Evolutionary conservation across 371 early-diverging fungal species (phyloP).

Genomic region (Actinomortierella ambigua): DNA sequence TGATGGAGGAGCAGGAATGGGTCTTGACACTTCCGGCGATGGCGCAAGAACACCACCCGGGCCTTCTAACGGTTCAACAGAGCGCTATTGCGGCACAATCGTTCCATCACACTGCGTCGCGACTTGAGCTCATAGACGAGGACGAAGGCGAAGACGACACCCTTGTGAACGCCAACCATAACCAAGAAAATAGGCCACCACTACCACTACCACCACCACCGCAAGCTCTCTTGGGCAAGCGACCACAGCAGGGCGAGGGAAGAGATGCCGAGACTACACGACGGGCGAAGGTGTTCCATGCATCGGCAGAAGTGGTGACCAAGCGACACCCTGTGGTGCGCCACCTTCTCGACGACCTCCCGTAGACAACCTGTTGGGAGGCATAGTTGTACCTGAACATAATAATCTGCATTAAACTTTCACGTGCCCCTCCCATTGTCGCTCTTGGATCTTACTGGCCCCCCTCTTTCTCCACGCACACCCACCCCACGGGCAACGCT

Average conservation of each 20-base stretch:
- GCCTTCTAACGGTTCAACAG: not conserved
- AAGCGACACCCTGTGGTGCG: slow-evolving; percentile 17
- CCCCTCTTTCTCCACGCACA: too few species aligned
- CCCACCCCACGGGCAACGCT: too few species aligned
- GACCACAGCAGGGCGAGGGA: too few species aligned
- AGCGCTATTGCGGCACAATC: not conserved
- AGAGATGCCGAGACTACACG: not conserved
- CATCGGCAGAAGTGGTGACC: slow-evolving; percentile 13
- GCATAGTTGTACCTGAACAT: too few species aligned
- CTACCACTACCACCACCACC: too few species aligned
- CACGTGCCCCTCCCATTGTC: too few species aligned
- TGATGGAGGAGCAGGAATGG: slow-evolving; percentile 58
- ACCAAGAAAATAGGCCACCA: slow-evolving; percentile 7
- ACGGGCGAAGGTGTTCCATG: slow-evolving; percentile 10
- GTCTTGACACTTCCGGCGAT: slow-evolving; percentile 33
- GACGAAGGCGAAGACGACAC: slow-evolving; percentile 11
- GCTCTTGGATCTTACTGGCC: too few species aligned
- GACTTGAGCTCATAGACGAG: not conserved
- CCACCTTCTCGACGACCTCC: slow-evolving; percentile 28
- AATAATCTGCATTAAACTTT: too few species aligned
- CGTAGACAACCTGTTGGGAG: too few species aligned
- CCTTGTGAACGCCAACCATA: not conserved
- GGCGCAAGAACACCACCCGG: slow-evolving; percentile 25
- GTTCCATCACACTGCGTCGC: not conserved
- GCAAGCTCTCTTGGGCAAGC: not conserved